Percentiles rank a stretch among this genome's conserved stretches.
Conservation (phyloP, 805 yeast genomes). For the Kodamaea hsintzibuensis region DNA sequence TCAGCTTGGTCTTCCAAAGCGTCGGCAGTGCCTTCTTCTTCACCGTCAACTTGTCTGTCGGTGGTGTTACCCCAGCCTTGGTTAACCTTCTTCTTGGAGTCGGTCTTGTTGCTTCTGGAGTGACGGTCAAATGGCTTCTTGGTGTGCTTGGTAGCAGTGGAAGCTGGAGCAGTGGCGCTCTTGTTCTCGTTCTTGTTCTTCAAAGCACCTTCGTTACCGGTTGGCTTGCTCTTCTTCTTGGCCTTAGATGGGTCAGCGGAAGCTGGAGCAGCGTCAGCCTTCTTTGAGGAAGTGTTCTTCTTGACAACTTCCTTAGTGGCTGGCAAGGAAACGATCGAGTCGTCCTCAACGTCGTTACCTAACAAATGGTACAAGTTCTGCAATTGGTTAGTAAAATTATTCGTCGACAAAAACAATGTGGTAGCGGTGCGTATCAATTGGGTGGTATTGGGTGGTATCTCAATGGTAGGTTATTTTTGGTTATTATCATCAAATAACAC, state of each 20-base stretch:
- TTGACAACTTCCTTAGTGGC: slow-evolving; percentile 82
- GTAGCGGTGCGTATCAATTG: neutral
- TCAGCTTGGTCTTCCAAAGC: slow-evolving; percentile 43
- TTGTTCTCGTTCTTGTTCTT: slow-evolving; percentile 64
- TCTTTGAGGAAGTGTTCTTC: slow-evolving; percentile 82
- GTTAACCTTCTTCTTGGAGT: slow-evolving; percentile 78
- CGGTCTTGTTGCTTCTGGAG: slow-evolving; percentile 79
- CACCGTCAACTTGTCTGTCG: slow-evolving; percentile 65
- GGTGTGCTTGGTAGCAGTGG: slow-evolving; percentile 54
- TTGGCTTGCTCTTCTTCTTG: slow-evolving; percentile 63
- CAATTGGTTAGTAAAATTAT: neutral
- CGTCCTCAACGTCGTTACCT: slow-evolving; percentile 89
- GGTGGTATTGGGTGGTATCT: neutral
- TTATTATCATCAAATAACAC: neutral
- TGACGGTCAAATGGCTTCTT: slow-evolving; percentile 79
- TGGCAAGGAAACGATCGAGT: slow-evolving; percentile 52
- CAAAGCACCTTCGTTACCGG: slow-evolving; percentile 90
- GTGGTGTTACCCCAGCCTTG: slow-evolving; percentile 88
- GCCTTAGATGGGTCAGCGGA: slow-evolving; percentile 80
- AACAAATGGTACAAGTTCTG: slow-evolving; percentile 80
- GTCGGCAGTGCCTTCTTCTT: slow-evolving; percentile 46
- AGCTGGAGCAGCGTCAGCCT: slow-evolving; percentile 79
- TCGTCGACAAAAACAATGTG: neutral
- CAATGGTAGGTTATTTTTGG: neutral
- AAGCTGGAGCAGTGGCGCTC: slow-evolving; percentile 57